A percentile compares a stretch with the other conserved stretches of the same genome.
Evolutionary conservation across 2,329 filamentous ascomycete species (phyloP).

Genomic region (Lasiodiplodia theobromae): DNA sequence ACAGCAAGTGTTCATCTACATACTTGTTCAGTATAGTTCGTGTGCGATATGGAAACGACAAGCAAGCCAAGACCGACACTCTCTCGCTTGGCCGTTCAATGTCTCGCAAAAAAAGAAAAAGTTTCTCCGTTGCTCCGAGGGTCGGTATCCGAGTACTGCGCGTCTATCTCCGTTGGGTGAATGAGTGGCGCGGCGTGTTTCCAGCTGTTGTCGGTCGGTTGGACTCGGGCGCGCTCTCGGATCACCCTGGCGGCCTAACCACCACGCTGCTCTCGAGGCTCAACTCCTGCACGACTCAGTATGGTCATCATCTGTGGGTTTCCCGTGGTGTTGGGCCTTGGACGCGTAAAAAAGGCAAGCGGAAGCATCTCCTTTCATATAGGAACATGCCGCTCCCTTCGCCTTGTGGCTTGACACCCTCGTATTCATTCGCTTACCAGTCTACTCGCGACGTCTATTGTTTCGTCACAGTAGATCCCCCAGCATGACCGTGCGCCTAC

Average conservation of each 20-base stretch:
- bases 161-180: neutral
- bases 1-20: neutral
- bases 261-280: neutral
- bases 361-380: conserved; percentile 16
- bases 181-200: neutral
- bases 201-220: neutral
- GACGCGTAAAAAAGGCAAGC: neutral
- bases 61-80: neutral
- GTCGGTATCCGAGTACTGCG: neutral
- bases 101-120: neutral
- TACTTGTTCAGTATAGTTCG: neutral
- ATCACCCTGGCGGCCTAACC: conserved; percentile 12
- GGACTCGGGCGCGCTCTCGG: conserved; percentile 1
- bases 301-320: neutral
- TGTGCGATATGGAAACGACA: neutral
- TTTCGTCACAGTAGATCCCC: conserved; percentile 23
- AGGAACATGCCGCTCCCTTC: neutral
- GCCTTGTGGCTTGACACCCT: conserved; percentile 9
- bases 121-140: neutral
- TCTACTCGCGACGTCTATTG: conserved; percentile 14
- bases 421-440: conserved; percentile 20
- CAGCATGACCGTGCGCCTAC: neutral
- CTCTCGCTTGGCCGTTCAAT: neutral
- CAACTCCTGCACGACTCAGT: conserved; percentile 16
- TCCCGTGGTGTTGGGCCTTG: conserved; percentile 10